Evolutionary conservation across 2,329 filamentous ascomycete genomes (phyloP), one percentile per base, ranked within the genome.

Genomic region (Colletotrichum noveboracense): DNA sequence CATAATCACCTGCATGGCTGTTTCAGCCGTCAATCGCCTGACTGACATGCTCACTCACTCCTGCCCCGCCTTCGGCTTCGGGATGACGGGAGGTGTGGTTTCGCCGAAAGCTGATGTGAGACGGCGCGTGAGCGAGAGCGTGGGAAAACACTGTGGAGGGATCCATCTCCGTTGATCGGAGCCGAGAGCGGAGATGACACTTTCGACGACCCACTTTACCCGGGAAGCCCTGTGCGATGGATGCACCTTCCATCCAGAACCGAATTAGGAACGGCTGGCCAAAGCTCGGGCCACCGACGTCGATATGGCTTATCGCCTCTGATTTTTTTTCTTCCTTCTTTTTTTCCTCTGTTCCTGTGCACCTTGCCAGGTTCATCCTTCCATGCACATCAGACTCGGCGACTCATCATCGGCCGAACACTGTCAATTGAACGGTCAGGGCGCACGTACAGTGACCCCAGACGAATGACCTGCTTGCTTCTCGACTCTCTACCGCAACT

Each of bases 171-270:
- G 64, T 68, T 34, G 6, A 73, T 65, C 73, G 73, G 73, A 75
- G 73, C 73, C 73, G 73, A 69, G 61, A 73, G 70, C 64, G 70
- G 73, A 61, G 56, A 28, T 34, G 14, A 26, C 16, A 21, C 28
- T 62, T 48, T 56, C 56, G 69, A 64, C 5, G 38, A 24, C 73
- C 73, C 69, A 55, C 62, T 30, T 26, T 60, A 14, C 24, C 60
- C 43, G 60, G 68, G 36, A 60, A 36, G 9, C 30, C 36, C 48
- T 48, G 38, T 2, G 18, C 38, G 38, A 48, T 24, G 55, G 21
- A 48, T 28, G 66, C 24, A 26, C 43, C 66, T 60, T 60, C 16
- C n/a, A 24, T 24, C 32, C 43, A 58, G 21, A 60, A 48, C 60
- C 67, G 4, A 55, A 74, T 66, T 60, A 16, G 61, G 67, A 66